A percentile compares a stretch with the other conserved stretches of the same genome.
Evolutionary conservation across 2,329 filamentous ascomycete species (phyloP).

Genomic region (Harringtonia lauricola): DNA sequence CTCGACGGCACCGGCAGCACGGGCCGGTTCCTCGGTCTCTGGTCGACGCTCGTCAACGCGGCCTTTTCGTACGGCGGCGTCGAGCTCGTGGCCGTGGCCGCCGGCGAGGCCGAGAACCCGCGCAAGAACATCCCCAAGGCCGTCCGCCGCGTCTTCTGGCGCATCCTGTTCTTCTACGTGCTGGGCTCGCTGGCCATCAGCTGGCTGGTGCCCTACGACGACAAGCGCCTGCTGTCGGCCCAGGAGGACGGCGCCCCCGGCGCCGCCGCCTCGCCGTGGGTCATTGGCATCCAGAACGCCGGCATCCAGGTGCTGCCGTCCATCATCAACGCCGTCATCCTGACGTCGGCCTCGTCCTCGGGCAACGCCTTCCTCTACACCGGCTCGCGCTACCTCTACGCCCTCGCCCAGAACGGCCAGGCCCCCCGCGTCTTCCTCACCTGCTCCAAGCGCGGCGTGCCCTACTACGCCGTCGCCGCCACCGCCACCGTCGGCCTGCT

Average conservation of each 20-base stretch:
- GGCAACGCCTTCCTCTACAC: slow-evolving; percentile 49
- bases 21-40: slow-evolving; percentile 15
- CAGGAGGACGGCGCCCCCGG: slow-evolving; percentile 32
- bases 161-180: slow-evolving; percentile 53
- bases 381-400: slow-evolving; percentile 49
- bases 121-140: slow-evolving; percentile 54
- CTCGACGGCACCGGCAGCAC: slow-evolving; percentile 30
- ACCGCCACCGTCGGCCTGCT: slow-evolving; percentile 52
- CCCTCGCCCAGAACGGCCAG: slow-evolving; percentile 47
- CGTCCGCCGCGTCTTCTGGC: slow-evolving; percentile 48
- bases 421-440: slow-evolving; percentile 45
- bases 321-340: slow-evolving; percentile 51
- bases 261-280: slow-evolving; percentile 45
- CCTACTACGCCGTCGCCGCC: slow-evolving; percentile 21
- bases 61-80: slow-evolving; percentile 35
- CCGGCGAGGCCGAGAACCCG: slow-evolving; percentile 56
- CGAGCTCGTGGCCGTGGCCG: slow-evolving; percentile 49
- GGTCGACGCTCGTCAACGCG: slow-evolving; percentile 12
- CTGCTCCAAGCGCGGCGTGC: slow-evolving; percentile 43
- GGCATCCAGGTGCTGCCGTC: slow-evolving; percentile 52
- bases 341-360: slow-evolving; percentile 46
- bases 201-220: slow-evolving; percentile 54
- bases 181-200: slow-evolving; percentile 51
- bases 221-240: slow-evolving; percentile 37
- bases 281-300: slow-evolving; percentile 55